Conservation (phyloP, 129 eudicot species). For the Logfia minima region DNA sequence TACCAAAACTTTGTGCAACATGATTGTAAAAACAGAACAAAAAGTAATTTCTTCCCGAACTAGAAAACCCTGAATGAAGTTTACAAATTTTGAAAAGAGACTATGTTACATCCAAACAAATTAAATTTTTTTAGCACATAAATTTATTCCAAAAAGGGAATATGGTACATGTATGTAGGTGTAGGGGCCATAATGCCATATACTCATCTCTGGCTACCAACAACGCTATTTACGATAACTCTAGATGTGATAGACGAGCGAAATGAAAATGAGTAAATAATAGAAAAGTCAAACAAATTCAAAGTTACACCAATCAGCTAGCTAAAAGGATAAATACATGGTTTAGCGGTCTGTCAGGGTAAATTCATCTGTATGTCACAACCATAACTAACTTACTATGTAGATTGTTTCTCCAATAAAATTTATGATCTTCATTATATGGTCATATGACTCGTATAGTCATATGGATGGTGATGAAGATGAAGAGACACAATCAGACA, state of each 20-base stretch:
- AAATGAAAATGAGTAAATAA: neutral
- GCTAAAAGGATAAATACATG: neutral
- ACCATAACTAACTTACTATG: neutral
- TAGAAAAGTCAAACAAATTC: neutral
- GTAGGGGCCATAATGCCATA: neutral
- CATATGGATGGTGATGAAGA: neutral
- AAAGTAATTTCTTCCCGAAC: neutral
- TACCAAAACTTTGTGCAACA: neutral
- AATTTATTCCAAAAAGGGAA: neutral
- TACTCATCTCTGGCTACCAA: neutral
- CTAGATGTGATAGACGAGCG: neutral
- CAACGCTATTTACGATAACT: neutral
- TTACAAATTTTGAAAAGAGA: no score
- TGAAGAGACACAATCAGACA: no score
- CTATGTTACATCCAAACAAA: neutral
- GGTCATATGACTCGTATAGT: neutral
- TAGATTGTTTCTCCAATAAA: neutral
- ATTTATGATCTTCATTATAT: neutral
- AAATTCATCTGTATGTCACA: neutral
- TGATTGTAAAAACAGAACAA: neutral
- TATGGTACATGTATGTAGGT: neutral
- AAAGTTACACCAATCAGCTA: neutral
- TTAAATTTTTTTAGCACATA: neutral
- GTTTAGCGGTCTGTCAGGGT: neutral
- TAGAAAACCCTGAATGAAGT: neutral